Evolutionary conservation across 2,329 filamentous ascomycete genomes (phyloP).

Genomic region (Geosmithia flava): DNA sequence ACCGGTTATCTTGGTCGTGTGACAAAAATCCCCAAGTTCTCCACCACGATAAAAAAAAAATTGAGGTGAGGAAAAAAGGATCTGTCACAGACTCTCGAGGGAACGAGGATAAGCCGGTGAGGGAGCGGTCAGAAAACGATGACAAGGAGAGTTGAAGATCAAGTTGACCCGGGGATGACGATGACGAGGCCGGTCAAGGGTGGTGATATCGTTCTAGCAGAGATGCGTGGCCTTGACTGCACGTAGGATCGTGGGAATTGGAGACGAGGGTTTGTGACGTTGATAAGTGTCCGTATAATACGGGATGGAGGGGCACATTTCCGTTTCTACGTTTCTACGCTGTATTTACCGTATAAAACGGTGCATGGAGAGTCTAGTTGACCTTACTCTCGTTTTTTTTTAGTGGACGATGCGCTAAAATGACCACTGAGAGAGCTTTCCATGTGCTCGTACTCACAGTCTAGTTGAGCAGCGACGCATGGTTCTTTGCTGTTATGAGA

Average conservation of each 20-base stretch:
- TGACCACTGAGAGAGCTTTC: too few species aligned
- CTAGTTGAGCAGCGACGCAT: too few species aligned
- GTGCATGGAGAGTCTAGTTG: too few species aligned
- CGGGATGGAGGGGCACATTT: not conserved
- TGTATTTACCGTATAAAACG: too few species aligned
- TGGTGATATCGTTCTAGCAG: not conserved
- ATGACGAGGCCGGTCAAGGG: too few species aligned
- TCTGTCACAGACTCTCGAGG: not conserved
- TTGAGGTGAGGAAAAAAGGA: not conserved
- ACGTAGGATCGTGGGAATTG: not conserved
- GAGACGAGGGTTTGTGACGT: not conserved
- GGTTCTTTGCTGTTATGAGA: too few species aligned
- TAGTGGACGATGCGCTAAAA: too few species aligned
- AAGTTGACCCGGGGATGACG: not conserved
- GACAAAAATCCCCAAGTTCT: not conserved
- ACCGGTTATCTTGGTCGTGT: not conserved
- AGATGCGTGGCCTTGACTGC: not conserved
- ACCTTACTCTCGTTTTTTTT: too few species aligned
- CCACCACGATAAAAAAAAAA: too few species aligned
- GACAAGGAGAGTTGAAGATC: not conserved
- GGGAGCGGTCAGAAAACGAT: not conserved
- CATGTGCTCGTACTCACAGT: too few species aligned
- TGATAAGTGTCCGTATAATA: not conserved
- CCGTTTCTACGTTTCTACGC: not conserved
- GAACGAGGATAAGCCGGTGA: not conserved